Conservation (phyloP, 768 basidiomycete species). For the Hemileccinum impolitum region DNA sequence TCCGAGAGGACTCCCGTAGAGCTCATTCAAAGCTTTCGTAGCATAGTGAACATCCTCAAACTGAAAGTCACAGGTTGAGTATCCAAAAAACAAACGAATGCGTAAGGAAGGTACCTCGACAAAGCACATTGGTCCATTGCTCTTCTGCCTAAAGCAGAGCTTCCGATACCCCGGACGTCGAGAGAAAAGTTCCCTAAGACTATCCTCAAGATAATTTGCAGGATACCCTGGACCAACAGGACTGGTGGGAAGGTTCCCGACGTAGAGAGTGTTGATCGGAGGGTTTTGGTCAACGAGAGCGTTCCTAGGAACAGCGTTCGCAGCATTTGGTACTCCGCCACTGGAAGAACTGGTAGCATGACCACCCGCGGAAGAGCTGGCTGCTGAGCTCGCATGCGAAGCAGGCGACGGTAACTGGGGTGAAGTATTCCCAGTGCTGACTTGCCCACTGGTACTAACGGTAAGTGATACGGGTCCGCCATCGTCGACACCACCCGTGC, state of each 20-base stretch:
- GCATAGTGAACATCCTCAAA: conserved; percentile 90
- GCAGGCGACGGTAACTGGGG: conserved; percentile 77
- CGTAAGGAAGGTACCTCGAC: conserved; percentile 67
- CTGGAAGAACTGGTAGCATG: conserved; percentile 31
- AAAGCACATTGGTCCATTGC: conserved; percentile 98
- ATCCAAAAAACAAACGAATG: not conserved
- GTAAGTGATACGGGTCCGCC: conserved; percentile 31
- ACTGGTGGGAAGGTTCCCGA: conserved; percentile 92
- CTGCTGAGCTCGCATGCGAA: conserved; percentile 54
- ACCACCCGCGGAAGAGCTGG: conserved; percentile 34
- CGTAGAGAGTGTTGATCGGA: conserved; percentile 98
- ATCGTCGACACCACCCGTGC: conserved; percentile 42
- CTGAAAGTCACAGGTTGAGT: conserved; percentile 36
- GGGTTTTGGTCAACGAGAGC: conserved; percentile 83
- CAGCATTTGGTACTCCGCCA: conserved; percentile 20
- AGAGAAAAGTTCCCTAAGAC: conserved; percentile 77
- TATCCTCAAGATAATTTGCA: conserved; percentile 82
- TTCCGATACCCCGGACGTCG: conserved; percentile 83
- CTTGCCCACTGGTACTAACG: conserved; percentile 45
- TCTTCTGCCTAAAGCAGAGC: conserved; percentile 93
- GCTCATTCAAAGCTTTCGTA: conserved; percentile 79
- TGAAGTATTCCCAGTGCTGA: conserved; percentile 41
- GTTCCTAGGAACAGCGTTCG: conserved; percentile 32
- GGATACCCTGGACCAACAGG: conserved; percentile 69
- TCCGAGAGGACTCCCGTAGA: conserved; percentile 88